phyloP scores from a whole-genome alignment of 129 eudicot species.

The Flaveria robusta region DNA sequence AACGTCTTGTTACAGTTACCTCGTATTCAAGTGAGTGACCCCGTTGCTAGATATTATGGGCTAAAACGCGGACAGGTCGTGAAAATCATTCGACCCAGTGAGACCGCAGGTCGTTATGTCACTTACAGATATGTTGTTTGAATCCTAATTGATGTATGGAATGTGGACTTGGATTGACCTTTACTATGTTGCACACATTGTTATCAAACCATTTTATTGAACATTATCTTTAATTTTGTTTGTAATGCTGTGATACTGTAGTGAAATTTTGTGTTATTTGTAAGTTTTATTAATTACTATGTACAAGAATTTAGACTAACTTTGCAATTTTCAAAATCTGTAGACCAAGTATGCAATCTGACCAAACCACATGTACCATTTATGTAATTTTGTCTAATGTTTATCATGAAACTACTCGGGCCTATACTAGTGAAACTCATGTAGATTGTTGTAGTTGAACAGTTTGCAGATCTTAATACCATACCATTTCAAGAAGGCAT shows the following conservation, averaged over 20 bases:
- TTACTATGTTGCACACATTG: background rate
- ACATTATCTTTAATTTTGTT: background rate
- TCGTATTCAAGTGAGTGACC: conserved; percentile 76
- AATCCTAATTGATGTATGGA: background rate
- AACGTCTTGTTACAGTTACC: conserved; percentile 58
- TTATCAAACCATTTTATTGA: conserved; percentile 15
- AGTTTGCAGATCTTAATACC: no score
- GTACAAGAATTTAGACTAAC: no score
- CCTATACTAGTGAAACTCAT: no score
- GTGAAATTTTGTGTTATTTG: no score
- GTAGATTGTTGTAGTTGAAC: no score
- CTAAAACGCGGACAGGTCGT: conserved; percentile 87
- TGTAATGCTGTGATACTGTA: conserved; percentile 6
- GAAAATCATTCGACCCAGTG: conserved; percentile 80
- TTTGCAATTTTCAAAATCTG: no score
- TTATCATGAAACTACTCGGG: no score
- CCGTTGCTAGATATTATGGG: conserved; percentile 83
- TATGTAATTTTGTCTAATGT: no score
- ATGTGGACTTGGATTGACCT: conserved; percentile 1
- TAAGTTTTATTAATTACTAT: no score
- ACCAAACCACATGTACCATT: no score
- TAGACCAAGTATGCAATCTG: no score
- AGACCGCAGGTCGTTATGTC: conserved; percentile 86
- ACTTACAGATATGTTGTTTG: conserved; percentile 79
- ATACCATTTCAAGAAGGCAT: no score